Evolutionary conservation across 2,329 filamentous ascomycete genomes (phyloP), one percentile per base, ranked within the genome.

Genomic region (Zasmidium citrigriseum): DNA sequence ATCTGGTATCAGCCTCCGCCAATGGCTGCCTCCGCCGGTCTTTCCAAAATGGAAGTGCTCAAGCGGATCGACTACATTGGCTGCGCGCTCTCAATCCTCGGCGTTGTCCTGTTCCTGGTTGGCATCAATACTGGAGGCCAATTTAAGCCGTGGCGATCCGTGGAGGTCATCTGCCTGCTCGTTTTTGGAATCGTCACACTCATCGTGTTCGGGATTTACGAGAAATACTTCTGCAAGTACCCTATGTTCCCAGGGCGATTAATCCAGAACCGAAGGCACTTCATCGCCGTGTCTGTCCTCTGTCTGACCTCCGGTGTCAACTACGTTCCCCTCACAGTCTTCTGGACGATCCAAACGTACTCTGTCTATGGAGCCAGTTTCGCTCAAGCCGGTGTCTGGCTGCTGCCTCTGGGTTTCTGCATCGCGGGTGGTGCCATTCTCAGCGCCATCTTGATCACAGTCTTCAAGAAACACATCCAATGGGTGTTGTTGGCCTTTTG

Each of bases 401-500:
- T 89, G 56, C 81, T 89, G 7, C 86, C 86, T 1, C 79, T 89
- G 61, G 86, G 83, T 1, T 84, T 88, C 60, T 81, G 81, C 25
- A 86, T 89, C 62, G 76, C 88, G 24, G 73, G 72, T 29, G 87
- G 86, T 10, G 85, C 85, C 18, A 80, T 81, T 54, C 76, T 86
- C 59, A 80, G 83, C 2, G 77, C 88, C 1, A 78, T 78, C 58
- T 73, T 87, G 4, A 76, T 89, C 21, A 83, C 82, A 20, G 70
- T 81, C n/a, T 80, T 84, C 65, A 78, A 78, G 45, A 85, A 84
- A 12, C 80, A 81, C 55, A 87, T 85, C 65, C 81, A 82, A 58
- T 79, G 80, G 63, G 74, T 89, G 45, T 78, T 89, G 72, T 79
- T 87, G 48, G 70, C 78, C 20, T 82, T 83, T 59, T 86, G 83